Conservation (phyloP, 257 asterid genomes). For the Forsythia viridissima region DNA sequence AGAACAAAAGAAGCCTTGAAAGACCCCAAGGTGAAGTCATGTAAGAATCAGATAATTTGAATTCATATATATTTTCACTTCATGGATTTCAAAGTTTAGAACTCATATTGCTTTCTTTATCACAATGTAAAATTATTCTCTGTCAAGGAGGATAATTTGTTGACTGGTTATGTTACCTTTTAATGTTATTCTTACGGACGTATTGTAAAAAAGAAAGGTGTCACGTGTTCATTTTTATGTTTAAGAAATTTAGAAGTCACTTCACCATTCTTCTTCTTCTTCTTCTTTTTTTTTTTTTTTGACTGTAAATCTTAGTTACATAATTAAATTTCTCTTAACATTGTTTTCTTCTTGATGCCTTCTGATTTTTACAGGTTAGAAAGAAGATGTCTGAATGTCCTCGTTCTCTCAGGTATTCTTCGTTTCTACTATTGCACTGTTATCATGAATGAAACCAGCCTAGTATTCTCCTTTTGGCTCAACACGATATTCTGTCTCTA, state of each 20-base stretch:
- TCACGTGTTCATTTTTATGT: too few species aligned
- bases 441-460: background rate
- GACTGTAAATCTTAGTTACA: background rate
- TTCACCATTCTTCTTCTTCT: background rate
- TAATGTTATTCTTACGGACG: background rate
- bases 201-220: background rate
- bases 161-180: background rate
- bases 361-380: slow-evolving; percentile 56
- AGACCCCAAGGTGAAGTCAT: slow-evolving; percentile 99
- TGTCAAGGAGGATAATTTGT: slow-evolving; percentile 10
- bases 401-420: slow-evolving; percentile 67
- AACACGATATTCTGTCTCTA: background rate
- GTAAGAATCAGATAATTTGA: slow-evolving; percentile 66
- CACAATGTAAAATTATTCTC: background rate
- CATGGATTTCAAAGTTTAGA: slow-evolving; percentile 12
- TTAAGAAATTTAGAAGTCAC: slow-evolving; percentile 3
- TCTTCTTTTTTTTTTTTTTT: background rate
- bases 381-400: slow-evolving; percentile 87
- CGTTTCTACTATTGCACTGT: slow-evolving; percentile 11
- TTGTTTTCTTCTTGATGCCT: slow-evolving; percentile 17
- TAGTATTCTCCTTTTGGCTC: background rate
- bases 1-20: slow-evolving; percentile 87
- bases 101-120: background rate
- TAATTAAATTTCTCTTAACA: slow-evolving; percentile 1
- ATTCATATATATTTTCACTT: slow-evolving; percentile 5